Conservation (phyloP, 306 rosid species). For the Glycine latifolia region DNA sequence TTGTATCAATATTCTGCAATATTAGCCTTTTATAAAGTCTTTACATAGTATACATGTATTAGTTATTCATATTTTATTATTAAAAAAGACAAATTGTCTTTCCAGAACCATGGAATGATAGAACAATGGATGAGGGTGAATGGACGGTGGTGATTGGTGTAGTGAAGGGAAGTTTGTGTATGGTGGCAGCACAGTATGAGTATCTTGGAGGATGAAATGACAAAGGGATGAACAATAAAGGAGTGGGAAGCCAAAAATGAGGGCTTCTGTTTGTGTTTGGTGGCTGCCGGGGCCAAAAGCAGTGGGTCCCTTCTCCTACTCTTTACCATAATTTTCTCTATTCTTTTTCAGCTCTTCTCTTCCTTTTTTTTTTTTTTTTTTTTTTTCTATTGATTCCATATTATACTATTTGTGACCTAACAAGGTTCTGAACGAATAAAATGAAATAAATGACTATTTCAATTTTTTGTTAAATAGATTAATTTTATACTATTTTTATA, state of each 20-base stretch:
- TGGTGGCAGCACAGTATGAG: conserved; percentile 38
- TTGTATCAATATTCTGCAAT: too few relatives aligned
- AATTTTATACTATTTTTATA: background rate
- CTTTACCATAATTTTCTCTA: conserved; percentile 33
- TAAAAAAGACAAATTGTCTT: too few relatives aligned
- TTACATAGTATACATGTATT: background rate
- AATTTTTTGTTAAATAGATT: too few relatives aligned
- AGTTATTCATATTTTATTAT: too few relatives aligned
- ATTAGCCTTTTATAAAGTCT: too few relatives aligned
- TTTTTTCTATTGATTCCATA: background rate
- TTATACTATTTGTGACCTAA: background rate
- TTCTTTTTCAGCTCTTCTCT: background rate
- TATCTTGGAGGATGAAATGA: conserved; percentile 19
- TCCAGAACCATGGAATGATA: background rate
- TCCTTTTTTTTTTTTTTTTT: conserved; percentile 36
- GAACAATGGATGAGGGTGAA: background rate
- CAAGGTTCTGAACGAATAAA: background rate
- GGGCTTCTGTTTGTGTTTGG: conserved; percentile 58
- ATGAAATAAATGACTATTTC: background rate
- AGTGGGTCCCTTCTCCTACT: conserved; percentile 44
- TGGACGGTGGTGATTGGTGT: conserved; percentile 23
- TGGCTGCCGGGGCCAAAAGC: conserved; percentile 65
- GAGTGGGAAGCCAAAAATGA: conserved; percentile 50
- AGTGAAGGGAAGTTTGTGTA: conserved; percentile 6
- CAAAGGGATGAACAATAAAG: conserved; percentile 47